phyloP scores from a whole-genome alignment of 176 grass and related monocot species.

The Ensete glaucum region DNA sequence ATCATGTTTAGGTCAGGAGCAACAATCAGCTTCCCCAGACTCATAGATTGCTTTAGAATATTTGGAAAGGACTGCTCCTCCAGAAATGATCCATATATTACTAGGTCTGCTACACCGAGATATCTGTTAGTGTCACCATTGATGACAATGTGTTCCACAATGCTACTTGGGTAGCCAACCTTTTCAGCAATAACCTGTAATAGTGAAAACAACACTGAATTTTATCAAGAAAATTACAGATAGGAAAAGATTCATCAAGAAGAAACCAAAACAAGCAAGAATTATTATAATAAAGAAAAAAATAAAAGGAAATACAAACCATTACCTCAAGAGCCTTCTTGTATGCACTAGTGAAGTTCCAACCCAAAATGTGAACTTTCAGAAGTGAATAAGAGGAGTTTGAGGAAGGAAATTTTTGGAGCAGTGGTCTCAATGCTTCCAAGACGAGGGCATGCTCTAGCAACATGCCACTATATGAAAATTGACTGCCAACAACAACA shows the following conservation, averaged over 20 bases:
- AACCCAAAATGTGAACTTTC: slow-evolving; percentile 60
- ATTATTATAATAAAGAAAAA: background rate
- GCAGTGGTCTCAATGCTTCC: slow-evolving; percentile 55
- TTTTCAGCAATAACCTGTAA: slow-evolving; percentile 49
- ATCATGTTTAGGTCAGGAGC: slow-evolving; percentile 84
- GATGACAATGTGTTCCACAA: slow-evolving; percentile 43
- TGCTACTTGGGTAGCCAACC: slow-evolving; percentile 55
- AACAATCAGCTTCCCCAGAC: slow-evolving; percentile 74
- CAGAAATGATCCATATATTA: slow-evolving; percentile 84
- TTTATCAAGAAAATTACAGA: background rate
- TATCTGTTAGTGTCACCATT: slow-evolving; percentile 38
- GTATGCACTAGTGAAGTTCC: slow-evolving; percentile 50
- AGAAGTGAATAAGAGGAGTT: slow-evolving; percentile 45
- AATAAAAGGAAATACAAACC: slow-evolving; percentile 8
- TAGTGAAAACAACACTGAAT: slow-evolving; percentile 11
- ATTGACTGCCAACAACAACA: slow-evolving; percentile 65
- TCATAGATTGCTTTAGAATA: slow-evolving; percentile 74
- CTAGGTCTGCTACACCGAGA: slow-evolving; percentile 57
- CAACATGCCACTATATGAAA: slow-evolving; percentile 66
- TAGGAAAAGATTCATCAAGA: background rate
- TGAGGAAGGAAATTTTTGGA: slow-evolving; percentile 44
- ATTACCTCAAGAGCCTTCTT: slow-evolving; percentile 59
- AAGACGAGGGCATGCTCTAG: slow-evolving; percentile 78
- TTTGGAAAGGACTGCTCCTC: slow-evolving; percentile 84
- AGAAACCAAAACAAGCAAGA: background rate